phyloP scores from a whole-genome alignment of 768 basidiomycete species.

The Lactarius indigo region DNA sequence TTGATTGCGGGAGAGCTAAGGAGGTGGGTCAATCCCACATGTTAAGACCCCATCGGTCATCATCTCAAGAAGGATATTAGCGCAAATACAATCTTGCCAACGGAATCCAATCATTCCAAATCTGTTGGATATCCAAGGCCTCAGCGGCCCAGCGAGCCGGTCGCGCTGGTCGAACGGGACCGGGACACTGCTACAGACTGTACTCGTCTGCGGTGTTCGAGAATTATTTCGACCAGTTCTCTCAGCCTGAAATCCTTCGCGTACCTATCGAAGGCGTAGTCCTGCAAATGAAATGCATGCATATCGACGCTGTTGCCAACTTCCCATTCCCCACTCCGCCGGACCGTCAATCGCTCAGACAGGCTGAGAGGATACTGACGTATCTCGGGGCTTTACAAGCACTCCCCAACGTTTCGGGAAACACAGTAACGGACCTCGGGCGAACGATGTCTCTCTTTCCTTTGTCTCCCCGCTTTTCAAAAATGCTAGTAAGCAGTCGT shows the following conservation, averaged over 20 bases:
- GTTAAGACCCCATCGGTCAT: not conserved
- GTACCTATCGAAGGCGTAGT: constrained; percentile 97
- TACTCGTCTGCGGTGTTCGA: constrained; percentile 96
- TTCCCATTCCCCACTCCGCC: constrained; percentile 99
- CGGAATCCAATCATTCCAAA: constrained; percentile 88
- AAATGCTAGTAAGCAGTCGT: constrained; percentile 84
- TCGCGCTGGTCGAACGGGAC: constrained; percentile 95
- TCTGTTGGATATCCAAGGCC: constrained; percentile 63
- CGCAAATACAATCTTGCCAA: constrained; percentile 76
- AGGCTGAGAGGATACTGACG: constrained; percentile 77
- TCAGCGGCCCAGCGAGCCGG: constrained; percentile 71
- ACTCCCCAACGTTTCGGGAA: constrained; percentile 36
- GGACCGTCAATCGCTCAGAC: constrained; percentile 65
- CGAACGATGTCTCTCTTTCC: constrained; percentile 92
- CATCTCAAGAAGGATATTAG: constrained; percentile 37
- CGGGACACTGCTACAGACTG: constrained; percentile 96
- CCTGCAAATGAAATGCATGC: constrained; percentile 99
- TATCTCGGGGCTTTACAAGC: constrained; percentile 78
- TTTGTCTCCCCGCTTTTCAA: constrained; percentile 89
- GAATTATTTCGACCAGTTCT: constrained; percentile 84
- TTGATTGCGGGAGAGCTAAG: constrained; percentile 93
- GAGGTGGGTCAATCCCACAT: constrained; percentile 50
- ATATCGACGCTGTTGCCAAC: constrained; percentile 93
- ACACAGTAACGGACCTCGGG: constrained; percentile 86
- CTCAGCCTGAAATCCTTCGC: constrained; percentile 87